Evolutionary conservation across 345 rosid genomes (phyloP).

Genomic region (Ceriops decandra): DNA sequence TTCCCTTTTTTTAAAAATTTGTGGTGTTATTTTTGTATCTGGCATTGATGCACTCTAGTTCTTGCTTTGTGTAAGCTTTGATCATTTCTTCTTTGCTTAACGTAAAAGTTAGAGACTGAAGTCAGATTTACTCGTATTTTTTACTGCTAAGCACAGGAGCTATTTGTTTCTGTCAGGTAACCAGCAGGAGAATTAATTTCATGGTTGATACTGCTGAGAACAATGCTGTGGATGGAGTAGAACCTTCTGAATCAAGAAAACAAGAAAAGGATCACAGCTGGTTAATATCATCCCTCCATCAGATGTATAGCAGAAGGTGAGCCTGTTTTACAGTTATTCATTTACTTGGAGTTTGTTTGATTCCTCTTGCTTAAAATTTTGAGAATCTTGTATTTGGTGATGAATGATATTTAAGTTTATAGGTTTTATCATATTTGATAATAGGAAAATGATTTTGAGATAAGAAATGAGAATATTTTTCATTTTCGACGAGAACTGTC

Average conservation of each 20-base stretch:
- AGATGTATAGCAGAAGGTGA: conserved; percentile 93
- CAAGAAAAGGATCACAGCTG: conserved; percentile 84
- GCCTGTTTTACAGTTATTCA: not conserved
- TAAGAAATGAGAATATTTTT: conserved; percentile 5
- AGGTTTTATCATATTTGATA: not conserved
- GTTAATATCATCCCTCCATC: conserved; percentile 86
- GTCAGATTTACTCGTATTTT: not conserved
- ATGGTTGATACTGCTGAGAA: conserved; percentile 61
- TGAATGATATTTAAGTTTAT: not conserved
- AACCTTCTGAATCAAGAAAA: conserved; percentile 42
- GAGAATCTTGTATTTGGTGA: not conserved
- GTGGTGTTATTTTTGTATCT: too few species aligned
- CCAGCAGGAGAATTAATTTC: conserved; percentile 86
- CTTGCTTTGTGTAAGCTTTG: not conserved
- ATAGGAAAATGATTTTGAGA: not conserved
- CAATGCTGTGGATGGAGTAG: conserved; percentile 40
- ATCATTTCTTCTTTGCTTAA: conserved; percentile 7
- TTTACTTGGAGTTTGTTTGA: not conserved
- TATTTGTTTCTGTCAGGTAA: conserved; percentile 51
- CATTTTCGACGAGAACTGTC: not conserved
- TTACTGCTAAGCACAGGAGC: conserved; percentile 4
- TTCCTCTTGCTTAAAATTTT: not conserved
- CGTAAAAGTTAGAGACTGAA: conserved; percentile 9
- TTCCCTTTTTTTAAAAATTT: not conserved
- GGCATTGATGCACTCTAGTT: too few species aligned